Conservation (phyloP, 495 filamentous ascomycete genomes). For the Annulohypoxylon maeteangense region DNA sequence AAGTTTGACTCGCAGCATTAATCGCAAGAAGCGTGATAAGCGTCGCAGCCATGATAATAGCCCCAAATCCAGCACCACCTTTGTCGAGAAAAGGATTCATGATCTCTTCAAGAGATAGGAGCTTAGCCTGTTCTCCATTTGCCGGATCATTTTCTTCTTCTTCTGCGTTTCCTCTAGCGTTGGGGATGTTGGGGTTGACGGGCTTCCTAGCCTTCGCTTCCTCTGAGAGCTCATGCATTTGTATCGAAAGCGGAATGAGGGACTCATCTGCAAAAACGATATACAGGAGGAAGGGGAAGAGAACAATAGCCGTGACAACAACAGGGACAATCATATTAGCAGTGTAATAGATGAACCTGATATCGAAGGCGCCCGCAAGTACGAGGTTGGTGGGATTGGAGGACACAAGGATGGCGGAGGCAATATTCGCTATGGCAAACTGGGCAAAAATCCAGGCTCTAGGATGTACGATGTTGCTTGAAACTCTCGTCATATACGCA, state of each 20-base stretch:
- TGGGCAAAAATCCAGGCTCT: conserved; percentile 76
- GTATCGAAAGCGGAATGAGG: conserved; percentile 70
- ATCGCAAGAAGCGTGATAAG: conserved; percentile 67
- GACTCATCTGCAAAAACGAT: conserved; percentile 69
- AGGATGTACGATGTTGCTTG: conserved; percentile 72
- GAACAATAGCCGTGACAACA: conserved; percentile 67
- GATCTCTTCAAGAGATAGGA: conserved; percentile 71
- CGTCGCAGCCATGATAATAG: conserved; percentile 68
- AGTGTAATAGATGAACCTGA: conserved; percentile 74
- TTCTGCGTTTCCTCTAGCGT: conserved; percentile 65
- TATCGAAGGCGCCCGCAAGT: conserved; percentile 72
- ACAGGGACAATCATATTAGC: conserved; percentile 77
- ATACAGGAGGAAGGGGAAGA: conserved; percentile 72
- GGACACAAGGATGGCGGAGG: conserved; percentile 74
- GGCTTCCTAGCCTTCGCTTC: conserved; percentile 63
- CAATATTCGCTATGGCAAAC: conserved; percentile 74
- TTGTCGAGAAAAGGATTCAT: conserved; percentile 77
- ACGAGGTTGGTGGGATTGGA: conserved; percentile 79
- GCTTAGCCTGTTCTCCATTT: conserved; percentile 60
- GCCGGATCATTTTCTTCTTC: conserved; percentile 60
- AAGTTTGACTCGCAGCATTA: conserved; percentile 64
- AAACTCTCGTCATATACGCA: conserved; percentile 76
- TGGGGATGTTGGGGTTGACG: conserved; percentile 74
- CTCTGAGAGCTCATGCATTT: conserved; percentile 72
- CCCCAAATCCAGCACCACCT: conserved; percentile 67